Base-by-base conservation (phyloP, 805 yeast species). In the Candida michaelii region DNA sequence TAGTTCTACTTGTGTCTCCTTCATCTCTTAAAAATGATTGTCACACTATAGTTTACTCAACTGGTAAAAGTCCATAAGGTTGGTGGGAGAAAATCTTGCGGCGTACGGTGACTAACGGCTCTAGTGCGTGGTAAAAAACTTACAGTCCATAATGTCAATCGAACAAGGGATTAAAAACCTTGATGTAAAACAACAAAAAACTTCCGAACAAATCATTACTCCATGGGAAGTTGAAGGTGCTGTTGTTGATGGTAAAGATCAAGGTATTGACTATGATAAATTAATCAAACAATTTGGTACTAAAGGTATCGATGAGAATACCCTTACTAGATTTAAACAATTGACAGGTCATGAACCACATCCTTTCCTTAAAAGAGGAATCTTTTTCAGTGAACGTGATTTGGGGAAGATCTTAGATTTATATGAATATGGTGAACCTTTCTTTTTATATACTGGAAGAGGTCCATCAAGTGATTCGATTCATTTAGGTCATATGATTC, bases 151-250 rank as follows among this genome's bases (percentile, higher is more conserved):
- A 36, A 27, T 36, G 31, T 27, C 39, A 15, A 17, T 32, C 12
- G 40, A 36, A 42, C 42, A 49, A 40, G 44, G 41, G 5, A 44
- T 49, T 8, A 14, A 42, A 13, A 39, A 47, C 2, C 32, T 49
- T 13, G 45, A 43, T 17, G 15, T 44, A n/a, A 43, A 25, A 7
- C n/a, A 25, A 11, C 6, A 5, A 4, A 25, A 48, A n/a, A 27
- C 47, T 3, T 35, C 55, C n/a, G 73, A 66, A 30, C 76, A 71
- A 53, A 56, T 54, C 37, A 57, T 71, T 43, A 93, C 99, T 1
- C 99, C 99, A 37, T 93, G 99, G 99, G 99, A 93, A 62, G 99
- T 93, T 23, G 96, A 87, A 65, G 99, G 98, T 45, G 98, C 97
- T 2, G 95, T 91, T 36, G 97, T 89, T 44, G 95, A 90, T 55